phyloP scores from a whole-genome alignment of 2,329 filamentous ascomycete species.

The Dryadomyces quercivorus region DNA sequence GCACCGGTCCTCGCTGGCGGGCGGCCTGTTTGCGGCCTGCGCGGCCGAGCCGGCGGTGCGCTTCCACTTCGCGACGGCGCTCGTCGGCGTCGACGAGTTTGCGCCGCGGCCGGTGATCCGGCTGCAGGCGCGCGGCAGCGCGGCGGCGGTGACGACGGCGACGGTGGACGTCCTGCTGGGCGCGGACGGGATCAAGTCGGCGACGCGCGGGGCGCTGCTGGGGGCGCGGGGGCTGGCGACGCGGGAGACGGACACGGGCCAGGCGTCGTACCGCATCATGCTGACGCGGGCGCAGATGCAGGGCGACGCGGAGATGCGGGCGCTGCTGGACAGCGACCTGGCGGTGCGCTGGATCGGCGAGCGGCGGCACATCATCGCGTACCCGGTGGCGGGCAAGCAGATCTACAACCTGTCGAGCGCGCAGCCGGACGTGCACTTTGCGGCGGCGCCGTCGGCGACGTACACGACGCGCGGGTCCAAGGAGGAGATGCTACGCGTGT shows the following conservation, averaged over 20 bases:
- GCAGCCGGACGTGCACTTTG: slow-evolving; percentile 50
- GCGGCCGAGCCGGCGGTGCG: slow-evolving; percentile 45
- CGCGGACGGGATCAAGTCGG: slow-evolving; percentile 44
- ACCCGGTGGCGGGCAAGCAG: slow-evolving; percentile 55
- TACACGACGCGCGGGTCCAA: slow-evolving; percentile 55
- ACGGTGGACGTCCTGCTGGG: slow-evolving; percentile 39
- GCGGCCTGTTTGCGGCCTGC: slow-evolving; percentile 59
- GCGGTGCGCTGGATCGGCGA: slow-evolving; percentile 68
- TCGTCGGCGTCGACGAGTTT: slow-evolving; percentile 46
- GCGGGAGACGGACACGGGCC: slow-evolving; percentile 55
- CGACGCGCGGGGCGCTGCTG: slow-evolving; percentile 40
- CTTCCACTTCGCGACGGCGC: slow-evolving; percentile 53
- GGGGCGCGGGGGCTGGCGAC: slow-evolving; percentile 35
- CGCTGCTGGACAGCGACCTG: slow-evolving; percentile 52
- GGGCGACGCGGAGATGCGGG: slow-evolving; percentile 52
- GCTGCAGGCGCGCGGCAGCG: slow-evolving; percentile 21
- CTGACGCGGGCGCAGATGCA: slow-evolving; percentile 55
- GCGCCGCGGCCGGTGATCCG: slow-evolving; percentile 47
- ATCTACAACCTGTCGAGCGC: slow-evolving; percentile 54
- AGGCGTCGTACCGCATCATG: slow-evolving; percentile 73
- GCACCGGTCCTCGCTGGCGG: slow-evolving; percentile 61
- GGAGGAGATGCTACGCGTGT: slow-evolving; percentile 47
- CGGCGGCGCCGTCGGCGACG: slow-evolving; percentile 41
- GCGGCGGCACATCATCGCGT: slow-evolving; percentile 65
- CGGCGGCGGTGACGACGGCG: slow-evolving; percentile 19